These are phyloP conservation scores for Cladochytrium tenue DNA, from an alignment of 371 early-diverging fungal genomes.

Conservation along the genomic window DNA sequence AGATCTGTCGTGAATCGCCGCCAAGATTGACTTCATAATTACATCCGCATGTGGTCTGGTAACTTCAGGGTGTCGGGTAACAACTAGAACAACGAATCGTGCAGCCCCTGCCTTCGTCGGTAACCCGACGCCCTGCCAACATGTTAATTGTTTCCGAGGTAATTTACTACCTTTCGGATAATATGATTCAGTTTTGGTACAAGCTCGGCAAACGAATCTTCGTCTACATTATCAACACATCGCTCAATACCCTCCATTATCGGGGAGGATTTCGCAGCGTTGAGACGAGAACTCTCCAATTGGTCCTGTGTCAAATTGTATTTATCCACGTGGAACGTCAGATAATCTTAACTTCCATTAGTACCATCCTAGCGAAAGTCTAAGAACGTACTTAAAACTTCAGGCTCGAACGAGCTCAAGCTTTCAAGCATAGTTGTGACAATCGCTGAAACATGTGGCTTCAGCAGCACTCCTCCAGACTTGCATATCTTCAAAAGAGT, in stretches of 20 bases:
- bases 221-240: slow-evolving; percentile 75
- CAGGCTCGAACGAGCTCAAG: slow-evolving; percentile 76
- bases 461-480: slow-evolving; percentile 70
- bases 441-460: slow-evolving; percentile 72
- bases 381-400: slow-evolving; percentile 61
- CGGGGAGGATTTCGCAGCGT: slow-evolving; percentile 72
- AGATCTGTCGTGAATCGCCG: slow-evolving; percentile 74
- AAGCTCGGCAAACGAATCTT: slow-evolving; percentile 62
- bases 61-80: slow-evolving; percentile 59
- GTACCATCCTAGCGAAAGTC: too few species aligned
- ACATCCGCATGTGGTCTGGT: slow-evolving; percentile 60
- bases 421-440: slow-evolving; percentile 77
- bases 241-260: slow-evolving; percentile 80
- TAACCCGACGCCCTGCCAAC: slow-evolving; percentile 70
- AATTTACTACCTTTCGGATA: slow-evolving; percentile 58
- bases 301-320: slow-evolving; percentile 87
- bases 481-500: slow-evolving; percentile 82
- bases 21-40: slow-evolving; percentile 73
- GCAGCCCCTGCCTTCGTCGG: slow-evolving; percentile 89
- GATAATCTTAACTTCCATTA: slow-evolving; percentile 63
- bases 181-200: slow-evolving; percentile 67
- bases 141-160: not conserved
- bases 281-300: slow-evolving; percentile 74
- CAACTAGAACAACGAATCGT: slow-evolving; percentile 75
- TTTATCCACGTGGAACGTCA: slow-evolving; percentile 86